Conservation (phyloP, 768 basidiomycete species). For the Tylopilus rubrobrunneus region DNA sequence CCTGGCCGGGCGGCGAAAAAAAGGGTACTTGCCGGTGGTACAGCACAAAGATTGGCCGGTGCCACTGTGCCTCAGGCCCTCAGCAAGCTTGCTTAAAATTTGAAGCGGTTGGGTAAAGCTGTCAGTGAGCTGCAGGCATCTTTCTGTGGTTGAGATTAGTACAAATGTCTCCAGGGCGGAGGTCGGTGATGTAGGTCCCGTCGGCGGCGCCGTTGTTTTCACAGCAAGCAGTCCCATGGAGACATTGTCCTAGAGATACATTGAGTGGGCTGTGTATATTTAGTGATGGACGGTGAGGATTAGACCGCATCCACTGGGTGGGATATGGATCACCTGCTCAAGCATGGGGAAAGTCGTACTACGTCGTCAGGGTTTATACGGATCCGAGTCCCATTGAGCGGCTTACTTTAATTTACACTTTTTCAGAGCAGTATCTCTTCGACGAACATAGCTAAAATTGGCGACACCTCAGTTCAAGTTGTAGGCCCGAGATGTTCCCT, state of each 20-base stretch:
- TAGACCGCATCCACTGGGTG: neutral
- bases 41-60: neutral
- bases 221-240: neutral
- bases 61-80: neutral
- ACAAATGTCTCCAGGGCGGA: neutral
- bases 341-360: neutral
- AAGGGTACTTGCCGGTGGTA: neutral
- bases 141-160: neutral
- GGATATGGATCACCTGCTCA: neutral
- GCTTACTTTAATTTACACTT: neutral
- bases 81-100: neutral
- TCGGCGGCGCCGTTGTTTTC: neutral
- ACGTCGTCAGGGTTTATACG: neutral
- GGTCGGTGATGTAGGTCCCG: neutral
- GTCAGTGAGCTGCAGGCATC: neutral
- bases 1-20: neutral
- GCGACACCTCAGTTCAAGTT: neutral
- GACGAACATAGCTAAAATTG: neutral
- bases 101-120: neutral
- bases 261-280: neutral
- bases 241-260: constrained; percentile 2
- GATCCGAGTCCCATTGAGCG: neutral
- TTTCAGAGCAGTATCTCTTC: no score
- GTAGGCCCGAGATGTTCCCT: neutral
- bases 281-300: neutral